Evolutionary conservation across 2,329 filamentous ascomycete genomes (phyloP).

Genomic region (Graphilbum sp.): DNA sequence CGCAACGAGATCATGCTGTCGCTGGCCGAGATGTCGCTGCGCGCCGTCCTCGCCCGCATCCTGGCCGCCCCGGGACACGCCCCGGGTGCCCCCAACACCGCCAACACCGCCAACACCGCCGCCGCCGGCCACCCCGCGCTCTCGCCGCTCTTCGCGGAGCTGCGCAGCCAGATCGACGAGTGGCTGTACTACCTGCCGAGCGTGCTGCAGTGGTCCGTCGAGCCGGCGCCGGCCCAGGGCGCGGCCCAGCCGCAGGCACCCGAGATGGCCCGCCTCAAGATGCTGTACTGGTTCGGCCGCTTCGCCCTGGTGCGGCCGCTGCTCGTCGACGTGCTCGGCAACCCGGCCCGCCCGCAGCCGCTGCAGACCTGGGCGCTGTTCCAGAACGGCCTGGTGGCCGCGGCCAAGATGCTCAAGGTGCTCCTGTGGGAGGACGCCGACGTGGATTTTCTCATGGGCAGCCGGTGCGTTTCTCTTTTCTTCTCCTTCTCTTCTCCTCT

Average conservation of each 20-base stretch:
- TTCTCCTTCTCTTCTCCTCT: background rate
- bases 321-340: background rate
- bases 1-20: constrained; percentile 1
- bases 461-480: background rate
- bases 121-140: background rate
- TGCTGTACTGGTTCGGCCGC: background rate
- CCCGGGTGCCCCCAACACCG: background rate
- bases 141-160: background rate
- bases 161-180: background rate
- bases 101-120: background rate
- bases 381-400: background rate
- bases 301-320: background rate
- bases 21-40: constrained; percentile 1
- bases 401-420: background rate
- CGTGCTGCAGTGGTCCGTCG: background rate
- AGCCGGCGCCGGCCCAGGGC: background rate
- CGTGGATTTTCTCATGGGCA: background rate
- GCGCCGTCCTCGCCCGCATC: background rate
- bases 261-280: background rate
- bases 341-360: background rate
- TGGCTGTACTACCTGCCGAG: background rate
- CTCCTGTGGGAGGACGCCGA: background rate
- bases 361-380: background rate
- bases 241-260: background rate
- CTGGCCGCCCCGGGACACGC: background rate